Evolutionary conservation across 306 rosid species (phyloP), one percentile per base, ranked within the genome.

Genomic region (Styphnolobium japonicum): DNA sequence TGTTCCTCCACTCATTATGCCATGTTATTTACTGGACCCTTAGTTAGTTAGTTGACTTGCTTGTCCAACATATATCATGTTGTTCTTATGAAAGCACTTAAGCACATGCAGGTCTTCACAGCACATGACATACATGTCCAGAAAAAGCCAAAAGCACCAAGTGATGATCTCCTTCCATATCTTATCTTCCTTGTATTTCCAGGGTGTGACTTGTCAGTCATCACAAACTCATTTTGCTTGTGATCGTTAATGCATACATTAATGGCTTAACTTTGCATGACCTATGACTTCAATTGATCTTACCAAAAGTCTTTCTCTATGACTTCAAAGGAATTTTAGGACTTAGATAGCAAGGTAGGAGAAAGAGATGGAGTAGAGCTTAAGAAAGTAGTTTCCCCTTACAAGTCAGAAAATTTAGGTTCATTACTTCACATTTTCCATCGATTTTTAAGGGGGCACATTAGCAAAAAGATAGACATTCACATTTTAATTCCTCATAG

Each of bases 71-170:
- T 42, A 60, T 27, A 76, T 69, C 23, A 51, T 23, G 36, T 6
- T 53, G 34, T 42, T 40, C 60, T 63, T 4, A 12, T 53, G 42
- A 56, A n/a, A n/a, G n/a, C n/a, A n/a, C n/a, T n/a, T n/a, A 33
- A 74, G 52, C 7, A 15, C 74, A 25, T 12, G 16, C 43, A 25
- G 12, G 51, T 57, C 43, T 60, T 48, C 55, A 48, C 55, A 36
- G 57, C 57, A 61, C 46, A 34, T 39, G 65, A 43, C 15, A n/a
- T n/a, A 57, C 39, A 34, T 4, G 6, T 43, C 80, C 49, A 73
- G 3, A n/a, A 55, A 76, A 71, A 37, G 36, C 62, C 74, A 80
- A 46, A n/a, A 71, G 56, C 55, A 37, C 55, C 52, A 58, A 33
- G 22, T 58, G 40, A 70, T 33, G 55, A 79, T 29, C 45, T 21